Evolutionary conservation across 768 basidiomycete genomes (phyloP), one percentile per base, ranked within the genome.

Genomic region (Mycena alexandri): DNA sequence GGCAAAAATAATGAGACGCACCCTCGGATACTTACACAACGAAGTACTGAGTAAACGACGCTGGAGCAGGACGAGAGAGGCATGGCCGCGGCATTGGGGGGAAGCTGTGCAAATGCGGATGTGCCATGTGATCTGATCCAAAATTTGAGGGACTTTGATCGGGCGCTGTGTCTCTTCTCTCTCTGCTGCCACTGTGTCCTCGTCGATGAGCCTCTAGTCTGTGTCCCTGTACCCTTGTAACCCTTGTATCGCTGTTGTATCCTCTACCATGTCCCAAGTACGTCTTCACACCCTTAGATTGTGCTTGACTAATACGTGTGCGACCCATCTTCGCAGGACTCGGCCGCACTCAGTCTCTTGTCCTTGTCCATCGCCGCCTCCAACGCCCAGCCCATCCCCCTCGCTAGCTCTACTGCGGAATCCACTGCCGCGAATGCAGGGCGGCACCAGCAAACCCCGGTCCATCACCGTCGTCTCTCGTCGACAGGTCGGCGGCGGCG

Each of bases 401-500:
- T 83, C 47, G 54, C 71, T 55, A 67, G 47, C 21, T 12, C 60
- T 55, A 43, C 62, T 17, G 19, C 64, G 59, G 68, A 50, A 25
- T 14, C 60, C 57, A 43, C 62, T 14, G 19, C 62, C 59, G 14
- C 42, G 52, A 43, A 61, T 67, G 21, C 50, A 53, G 60, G 64
- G 69, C 60, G 66, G 69, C 60, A 62, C 55, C 63, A 21, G 33
- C 22, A 38, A 34, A 13, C 48, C 10, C 63, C 19, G 58, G 34
- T 34, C 71, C 75, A 91, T 72, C 91, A 93, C 76, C 88, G 93
- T 59, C 84, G 92, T 19, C 79, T 93, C 21, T 89, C 91, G 19
- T 93, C 92, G 0, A 84, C 88, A 13, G 90, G 92, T 21, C 88
- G 91, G 78, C 87, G 88, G 74, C 85, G 93, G 72, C 82, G 93